Evolutionary conservation across 371 early-diverging fungal genomes (phyloP), one percentile per base, ranked within the genome.

Genomic region (Mortierella sp.): DNA sequence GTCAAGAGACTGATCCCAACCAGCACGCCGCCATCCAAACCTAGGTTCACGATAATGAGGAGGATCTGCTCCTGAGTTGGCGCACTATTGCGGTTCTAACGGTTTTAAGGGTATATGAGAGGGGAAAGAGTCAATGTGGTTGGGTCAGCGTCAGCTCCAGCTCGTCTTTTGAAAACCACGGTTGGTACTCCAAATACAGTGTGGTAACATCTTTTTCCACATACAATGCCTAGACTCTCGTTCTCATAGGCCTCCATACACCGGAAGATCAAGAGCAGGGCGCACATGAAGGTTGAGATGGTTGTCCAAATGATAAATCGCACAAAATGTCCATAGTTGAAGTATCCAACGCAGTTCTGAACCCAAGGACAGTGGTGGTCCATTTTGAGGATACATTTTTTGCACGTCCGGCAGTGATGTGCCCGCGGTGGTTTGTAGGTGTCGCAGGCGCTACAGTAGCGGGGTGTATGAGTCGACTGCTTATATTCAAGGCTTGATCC

Each of bases 281-380:
- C 70, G 25, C 83, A 80, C 54, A 81, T 78, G 21, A 81, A 81
- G 39, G 91, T 83, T 13, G 89, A 72, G 25, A 89, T 78, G 25
- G 89, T 85, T 17, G 90, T 92, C 73, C 83, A 94, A 31, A 88
- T 72, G 17, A 96, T 63, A 66, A 97, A 96, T 8, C 96, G 92
- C 46, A 96, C 69, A 81, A 97, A 98, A 70, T 96, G 90, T 16
- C 89, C 88, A 64, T 92, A 91, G 76, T 98, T 98, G 63, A 67
- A 62, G 67, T 90, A 91, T 8, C 98, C 98, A n/a, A 98, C 90
- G 82, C 98, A 98, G 74, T 95, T 97, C 80, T 94, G 94, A 29
- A 98, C 88, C 94, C 98, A 99, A 2, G 96, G 96, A 78, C 98
- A 98, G 73, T 98, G 98, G 63, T 95, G 95, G 62, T 95, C 95